Conservation (phyloP, 768 basidiomycete genomes). For the Amanita pallidorosea region DNA sequence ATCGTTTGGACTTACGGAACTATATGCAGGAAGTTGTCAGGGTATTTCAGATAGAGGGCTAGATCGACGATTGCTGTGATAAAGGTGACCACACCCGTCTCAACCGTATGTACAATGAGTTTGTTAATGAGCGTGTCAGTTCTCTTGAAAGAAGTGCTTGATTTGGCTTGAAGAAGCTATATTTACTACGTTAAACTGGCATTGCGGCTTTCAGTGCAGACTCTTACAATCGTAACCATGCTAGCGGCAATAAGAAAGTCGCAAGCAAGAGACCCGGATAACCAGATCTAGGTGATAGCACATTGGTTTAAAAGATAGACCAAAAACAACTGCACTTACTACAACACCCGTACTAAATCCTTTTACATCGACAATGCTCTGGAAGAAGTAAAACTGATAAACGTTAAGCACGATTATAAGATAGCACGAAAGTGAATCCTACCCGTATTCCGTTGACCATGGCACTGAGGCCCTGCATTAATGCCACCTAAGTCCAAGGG, state of each 20-base stretch:
- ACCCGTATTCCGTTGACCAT: slow-evolving; percentile 5
- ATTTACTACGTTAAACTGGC: background rate
- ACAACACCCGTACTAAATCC: background rate
- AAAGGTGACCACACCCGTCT: slow-evolving; percentile 3
- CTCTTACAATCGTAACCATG: slow-evolving; percentile 10
- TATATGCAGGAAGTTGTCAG: background rate
- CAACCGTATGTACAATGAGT: background rate
- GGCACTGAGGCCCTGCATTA: slow-evolving; percentile 3
- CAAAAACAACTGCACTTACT: background rate
- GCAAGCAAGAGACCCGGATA: slow-evolving; percentile 5
- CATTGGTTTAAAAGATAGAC: background rate
- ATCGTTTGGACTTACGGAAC: slow-evolving; percentile 1
- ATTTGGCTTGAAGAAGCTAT: background rate
- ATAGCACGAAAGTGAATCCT: background rate
- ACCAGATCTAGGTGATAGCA: background rate
- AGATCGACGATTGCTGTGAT: slow-evolving; percentile 3
- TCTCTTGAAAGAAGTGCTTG: background rate
- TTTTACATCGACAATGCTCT: background rate
- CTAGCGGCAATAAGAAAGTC: slow-evolving; percentile 9
- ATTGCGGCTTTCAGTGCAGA: background rate
- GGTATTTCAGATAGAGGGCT: background rate
- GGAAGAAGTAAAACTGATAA: background rate
- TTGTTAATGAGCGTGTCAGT: background rate
- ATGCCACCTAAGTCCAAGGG: background rate
- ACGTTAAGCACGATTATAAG: background rate